Conservation (phyloP, 331 rosid species). For the Malus hybrid region DNA sequence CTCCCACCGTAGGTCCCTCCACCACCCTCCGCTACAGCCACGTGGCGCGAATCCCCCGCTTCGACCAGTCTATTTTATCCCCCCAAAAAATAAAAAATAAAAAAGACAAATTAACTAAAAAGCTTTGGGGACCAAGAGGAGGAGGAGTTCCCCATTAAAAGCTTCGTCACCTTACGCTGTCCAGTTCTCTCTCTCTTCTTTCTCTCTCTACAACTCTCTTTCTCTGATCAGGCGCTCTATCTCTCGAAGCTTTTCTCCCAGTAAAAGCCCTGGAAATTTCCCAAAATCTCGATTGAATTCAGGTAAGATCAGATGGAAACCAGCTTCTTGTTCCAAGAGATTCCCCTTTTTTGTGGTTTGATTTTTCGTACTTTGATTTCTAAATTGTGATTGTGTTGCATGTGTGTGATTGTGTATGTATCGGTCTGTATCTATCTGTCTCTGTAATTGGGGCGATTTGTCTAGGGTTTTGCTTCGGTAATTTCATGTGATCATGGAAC, state of each 20-base stretch:
- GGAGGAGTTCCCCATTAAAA: conserved; percentile 5
- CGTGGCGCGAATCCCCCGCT: not conserved
- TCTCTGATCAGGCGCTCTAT: not conserved
- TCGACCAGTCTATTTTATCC: not conserved
- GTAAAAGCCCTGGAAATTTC: not conserved
- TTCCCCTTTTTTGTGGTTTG: not conserved
- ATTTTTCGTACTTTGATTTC: not conserved
- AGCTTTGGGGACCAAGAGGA: not conserved
- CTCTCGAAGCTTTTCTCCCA: not conserved
- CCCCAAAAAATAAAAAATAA: not conserved
- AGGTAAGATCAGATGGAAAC: conserved; percentile 28
- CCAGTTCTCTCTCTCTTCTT: not conserved
- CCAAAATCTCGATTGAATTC: conserved; percentile 14
- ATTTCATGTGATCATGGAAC: not conserved
- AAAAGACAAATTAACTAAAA: not conserved
- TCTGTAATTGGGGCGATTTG: not conserved
- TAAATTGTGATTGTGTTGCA: not conserved
- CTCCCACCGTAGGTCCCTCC: conserved; percentile 7
- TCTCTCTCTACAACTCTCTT: not conserved
- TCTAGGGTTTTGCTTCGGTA: conserved; percentile 21
- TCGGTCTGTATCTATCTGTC: not conserved
- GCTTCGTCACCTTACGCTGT: not conserved
- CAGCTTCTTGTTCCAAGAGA: not conserved
- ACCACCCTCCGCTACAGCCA: not conserved
- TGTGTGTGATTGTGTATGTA: not conserved